Percentiles rank a stretch among this genome's conserved stretches.
phyloP scores from a whole-genome alignment of 2,329 filamentous ascomycete genomes.

The Colletotrichum sp. region DNA sequence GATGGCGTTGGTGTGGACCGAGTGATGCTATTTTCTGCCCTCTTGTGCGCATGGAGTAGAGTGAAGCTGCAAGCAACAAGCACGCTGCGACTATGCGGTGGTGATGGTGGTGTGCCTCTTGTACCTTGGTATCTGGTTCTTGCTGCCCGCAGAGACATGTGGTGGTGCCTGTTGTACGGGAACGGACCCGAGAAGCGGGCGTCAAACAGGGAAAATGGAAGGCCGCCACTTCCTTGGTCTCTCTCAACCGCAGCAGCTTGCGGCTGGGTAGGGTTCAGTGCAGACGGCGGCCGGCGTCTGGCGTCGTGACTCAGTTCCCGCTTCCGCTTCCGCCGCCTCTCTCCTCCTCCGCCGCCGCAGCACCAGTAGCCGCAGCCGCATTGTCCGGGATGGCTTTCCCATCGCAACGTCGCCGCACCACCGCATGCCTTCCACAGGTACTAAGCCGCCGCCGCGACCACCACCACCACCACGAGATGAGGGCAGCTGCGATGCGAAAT shows the following conservation, averaged over 20 bases:
- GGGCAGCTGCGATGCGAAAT: neutral
- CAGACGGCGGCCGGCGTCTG: neutral
- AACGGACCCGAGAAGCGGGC: neutral
- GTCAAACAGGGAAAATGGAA: neutral
- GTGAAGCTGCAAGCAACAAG: neutral
- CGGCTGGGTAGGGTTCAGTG: neutral
- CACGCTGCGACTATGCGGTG: neutral
- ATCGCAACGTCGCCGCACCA: neutral
- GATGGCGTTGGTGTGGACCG: neutral
- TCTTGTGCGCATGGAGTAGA: slow-evolving; percentile 3
- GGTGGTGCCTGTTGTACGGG: neutral
- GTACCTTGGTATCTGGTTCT: neutral
- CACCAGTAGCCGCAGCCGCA: neutral
- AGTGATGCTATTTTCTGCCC: slow-evolving; percentile 9
- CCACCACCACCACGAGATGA: neutral
- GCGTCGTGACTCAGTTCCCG: neutral
- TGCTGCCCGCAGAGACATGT: neutral
- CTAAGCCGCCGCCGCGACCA: neutral
- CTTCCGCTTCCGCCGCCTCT: neutral
- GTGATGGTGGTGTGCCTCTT: neutral
- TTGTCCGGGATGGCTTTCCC: neutral
- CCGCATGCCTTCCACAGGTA: neutral
- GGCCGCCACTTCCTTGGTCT: neutral
- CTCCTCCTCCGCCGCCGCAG: neutral
- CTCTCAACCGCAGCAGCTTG: neutral